Conservation (phyloP, 306 rosid genomes). For the Carpinus viminea region DNA sequence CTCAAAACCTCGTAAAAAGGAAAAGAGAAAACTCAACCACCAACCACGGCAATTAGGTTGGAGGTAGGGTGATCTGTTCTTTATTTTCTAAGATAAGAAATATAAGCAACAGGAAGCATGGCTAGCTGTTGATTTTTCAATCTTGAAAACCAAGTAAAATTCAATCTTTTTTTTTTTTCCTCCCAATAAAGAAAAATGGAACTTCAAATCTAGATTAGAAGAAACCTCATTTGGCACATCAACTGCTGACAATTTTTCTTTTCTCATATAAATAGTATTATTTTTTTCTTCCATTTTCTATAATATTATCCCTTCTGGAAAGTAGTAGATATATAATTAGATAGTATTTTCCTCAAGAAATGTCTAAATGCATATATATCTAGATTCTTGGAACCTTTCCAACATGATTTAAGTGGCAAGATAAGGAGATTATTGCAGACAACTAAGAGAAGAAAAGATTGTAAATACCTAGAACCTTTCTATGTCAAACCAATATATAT, state of each 20-base stretch:
- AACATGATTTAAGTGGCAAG: too few relatives aligned
- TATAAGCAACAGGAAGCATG: conserved; percentile 8
- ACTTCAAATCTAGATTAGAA: not conserved
- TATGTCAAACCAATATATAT: too few relatives aligned
- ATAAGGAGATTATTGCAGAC: not conserved
- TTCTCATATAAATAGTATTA: not conserved
- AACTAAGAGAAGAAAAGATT: not conserved
- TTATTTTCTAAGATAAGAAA: conserved; percentile 31
- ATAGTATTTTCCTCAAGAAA: too few relatives aligned
- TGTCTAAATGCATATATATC: too few relatives aligned
- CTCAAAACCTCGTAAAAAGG: conserved; percentile 13
- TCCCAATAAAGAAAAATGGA: not conserved
- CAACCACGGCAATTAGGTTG: conserved; percentile 42
- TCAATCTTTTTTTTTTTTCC: not conserved
- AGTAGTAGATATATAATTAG: too few relatives aligned
- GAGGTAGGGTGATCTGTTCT: conserved; percentile 36
- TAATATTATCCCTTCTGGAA: too few relatives aligned
- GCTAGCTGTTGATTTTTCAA: conserved; percentile 36
- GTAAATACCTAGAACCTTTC: too few relatives aligned
- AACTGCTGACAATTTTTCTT: not conserved
- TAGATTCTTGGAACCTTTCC: not conserved
- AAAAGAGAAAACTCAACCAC: conserved; percentile 39
- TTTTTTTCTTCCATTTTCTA: too few relatives aligned
- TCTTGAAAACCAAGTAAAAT: conserved; percentile 31
- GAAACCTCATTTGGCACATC: not conserved